Base-by-base conservation (phyloP, 495 filamentous ascomycete genomes). In the Lepraria neglecta region DNA sequence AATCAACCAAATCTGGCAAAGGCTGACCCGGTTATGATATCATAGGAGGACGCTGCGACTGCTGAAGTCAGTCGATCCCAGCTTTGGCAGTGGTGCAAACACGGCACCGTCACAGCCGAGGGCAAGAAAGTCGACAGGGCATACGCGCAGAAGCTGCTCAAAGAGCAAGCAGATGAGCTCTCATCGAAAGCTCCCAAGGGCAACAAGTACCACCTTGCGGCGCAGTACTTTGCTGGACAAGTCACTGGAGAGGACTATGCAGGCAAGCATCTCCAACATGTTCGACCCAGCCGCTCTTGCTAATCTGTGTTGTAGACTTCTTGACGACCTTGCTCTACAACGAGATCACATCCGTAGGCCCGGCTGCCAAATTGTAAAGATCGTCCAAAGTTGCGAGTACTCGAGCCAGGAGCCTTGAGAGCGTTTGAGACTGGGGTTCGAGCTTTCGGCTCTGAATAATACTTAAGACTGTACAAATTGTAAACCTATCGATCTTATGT, bases 11-110 rank as follows among this genome's bases (percentile, higher is more conserved):
- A 5, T 9, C 19, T 33, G 38, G 33, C 31, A 57, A 38, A 24
- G 12, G 42, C 52, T 55, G 58, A 64, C 9, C 6, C 1, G 4
- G 7, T 30, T 54, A 50, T 64, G 67, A 74, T 43, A 27, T 47
- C 63, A 38, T 55, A 79, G 84, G 95, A 99, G 76, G 95, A 99
- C 65, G 94, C 94, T 28, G 94, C 94, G 12, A 99, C 94, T 9
- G 94, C 94, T 51, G 94, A 99, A 76, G 94, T 99, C 10, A 90
- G 85, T 52, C 87, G 94, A 59, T 86, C 81, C 47, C 83, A 98
- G 82, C 84, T 98, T 35, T 98, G 94, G 94, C 94, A 98, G 74
- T 98, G 94, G 94, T 82, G 85, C 56, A 81, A 80, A 63, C 94
- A 98, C 78, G 86, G 89, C 69, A 84, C 95, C 24, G 80, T 81